phyloP scores from a whole-genome alignment of 192 early-diverging fungal genomes.

The Phlyctochytrium planicorne region DNA sequence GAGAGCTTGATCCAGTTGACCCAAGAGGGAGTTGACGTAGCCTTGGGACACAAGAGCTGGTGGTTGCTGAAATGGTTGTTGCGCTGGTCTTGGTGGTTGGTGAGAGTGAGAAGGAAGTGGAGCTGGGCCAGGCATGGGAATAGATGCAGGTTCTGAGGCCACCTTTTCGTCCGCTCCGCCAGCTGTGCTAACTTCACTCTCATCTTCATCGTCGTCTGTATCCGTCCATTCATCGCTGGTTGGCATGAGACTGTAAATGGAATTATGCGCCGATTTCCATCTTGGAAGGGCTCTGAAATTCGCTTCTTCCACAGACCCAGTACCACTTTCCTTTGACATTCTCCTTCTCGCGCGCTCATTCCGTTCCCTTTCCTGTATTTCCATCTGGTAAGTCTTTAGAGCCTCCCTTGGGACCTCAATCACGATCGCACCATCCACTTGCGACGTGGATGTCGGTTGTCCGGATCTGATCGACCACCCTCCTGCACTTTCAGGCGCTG shows the following conservation, averaged over 20 bases:
- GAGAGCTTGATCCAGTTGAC: constrained; percentile 6
- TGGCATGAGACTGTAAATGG: constrained; percentile 7
- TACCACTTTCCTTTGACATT: not conserved
- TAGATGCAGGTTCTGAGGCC: not conserved
- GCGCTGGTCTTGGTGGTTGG: too few relatives aligned
- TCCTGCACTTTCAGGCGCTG: too few relatives aligned
- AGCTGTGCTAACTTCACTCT: not conserved
- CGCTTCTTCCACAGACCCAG: not conserved
- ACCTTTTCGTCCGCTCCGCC: not conserved
- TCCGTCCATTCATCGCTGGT: not conserved
- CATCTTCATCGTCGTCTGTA: constrained; percentile 7
- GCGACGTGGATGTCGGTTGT: not conserved
- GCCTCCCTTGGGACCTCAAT: not conserved
- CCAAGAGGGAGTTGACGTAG: constrained; percentile 3
- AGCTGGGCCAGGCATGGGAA: too few relatives aligned
- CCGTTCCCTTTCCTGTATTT: too few relatives aligned
- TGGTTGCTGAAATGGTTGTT: not conserved
- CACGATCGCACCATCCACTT: not conserved
- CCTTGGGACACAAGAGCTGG: not conserved
- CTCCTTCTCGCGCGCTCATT: too few relatives aligned
- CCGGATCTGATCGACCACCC: not conserved
- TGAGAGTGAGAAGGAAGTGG: not conserved
- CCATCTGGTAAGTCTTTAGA: not conserved
- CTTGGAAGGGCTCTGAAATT: not conserved
- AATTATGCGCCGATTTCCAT: not conserved